Base-by-base conservation (phyloP, 345 rosid species). In the Mallotus nudiflorus region DNA sequence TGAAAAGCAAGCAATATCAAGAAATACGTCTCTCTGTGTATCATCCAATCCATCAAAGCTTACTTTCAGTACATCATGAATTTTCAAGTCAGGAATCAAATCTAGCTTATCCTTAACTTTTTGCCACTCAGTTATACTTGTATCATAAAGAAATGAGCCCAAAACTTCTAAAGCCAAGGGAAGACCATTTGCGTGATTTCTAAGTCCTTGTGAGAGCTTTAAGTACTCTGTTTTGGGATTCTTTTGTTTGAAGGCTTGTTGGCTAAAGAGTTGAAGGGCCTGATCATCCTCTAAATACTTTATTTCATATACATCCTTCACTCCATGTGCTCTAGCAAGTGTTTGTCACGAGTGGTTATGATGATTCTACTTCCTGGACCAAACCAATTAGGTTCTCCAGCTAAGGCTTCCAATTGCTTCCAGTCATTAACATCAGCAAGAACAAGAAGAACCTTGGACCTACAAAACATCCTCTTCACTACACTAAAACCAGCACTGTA, bases 1-100 rank as follows among this genome's bases (percentile, higher is more conserved):
- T 48, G 3, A 56, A 69, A 27, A 42, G 42, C 65, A 58, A 3
- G 73, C 66, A 58, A 69, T 31, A 46, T 60, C 53, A 19, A 69
- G 66, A 48, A 57, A 69, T 6, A 58, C 15, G 0, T 33, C 15
- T 2, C 45, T 20, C 27, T 69, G 20, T 6, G 3, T 20, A 9
- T 8, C 45, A 7, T 44, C 44, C 9, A 58, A 13, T 0, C 31
- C 55, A n/a, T n/a, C 65, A 33, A 19, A 58, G 8, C 66, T 69
- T 3, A 57, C n/a, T 33, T 29, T 46, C 55, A 69, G 20, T 11
- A 70, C 67, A 16, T 48, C 18, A 11, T 46, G 55, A 50, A 50
- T 50, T 20, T 20, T n/a, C 24, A n/a, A n/a, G 1, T n/a, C 25
- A n/a, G 55, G 55, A n/a, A 50, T 50, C 7, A 1, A 18, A 18